phyloP scores from a whole-genome alignment of 805 yeast genomes.

The Pachysolen tannophilus region DNA sequence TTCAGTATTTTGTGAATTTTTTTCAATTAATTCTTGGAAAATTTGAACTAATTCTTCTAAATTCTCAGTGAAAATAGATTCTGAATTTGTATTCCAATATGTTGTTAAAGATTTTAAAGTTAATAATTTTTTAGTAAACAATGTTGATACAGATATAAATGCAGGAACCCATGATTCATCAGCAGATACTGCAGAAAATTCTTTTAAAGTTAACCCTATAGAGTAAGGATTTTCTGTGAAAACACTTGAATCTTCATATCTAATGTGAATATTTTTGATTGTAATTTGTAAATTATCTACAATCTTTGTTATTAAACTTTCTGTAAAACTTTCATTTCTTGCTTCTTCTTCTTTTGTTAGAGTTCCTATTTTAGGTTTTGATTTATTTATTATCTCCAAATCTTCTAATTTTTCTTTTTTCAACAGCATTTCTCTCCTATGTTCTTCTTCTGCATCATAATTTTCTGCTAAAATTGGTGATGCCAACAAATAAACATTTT shows the following conservation, averaged over 20 bases:
- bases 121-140: slow-evolving; percentile 66
- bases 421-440: slow-evolving; percentile 50
- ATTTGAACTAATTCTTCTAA: slow-evolving; percentile 38
- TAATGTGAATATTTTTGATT: slow-evolving; percentile 80
- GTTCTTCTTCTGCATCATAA: slow-evolving; percentile 48
- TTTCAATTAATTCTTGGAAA: slow-evolving; percentile 38
- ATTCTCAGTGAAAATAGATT: slow-evolving; percentile 38
- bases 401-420: slow-evolving; percentile 60
- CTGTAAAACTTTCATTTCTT: slow-evolving; percentile 76
- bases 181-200: slow-evolving; percentile 86
- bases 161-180: slow-evolving; percentile 80
- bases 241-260: slow-evolving; percentile 77
- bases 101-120: slow-evolving; percentile 67
- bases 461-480: slow-evolving; percentile 59
- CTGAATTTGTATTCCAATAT: slow-evolving; percentile 74
- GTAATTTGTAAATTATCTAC: slow-evolving; percentile 90
- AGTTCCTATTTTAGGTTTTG: slow-evolving; percentile 21
- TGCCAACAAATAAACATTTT: slow-evolving; percentile 80
- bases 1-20: slow-evolving; percentile 17
- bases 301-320: slow-evolving; percentile 78
- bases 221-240: slow-evolving; percentile 74
- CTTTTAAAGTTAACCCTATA: slow-evolving; percentile 74
- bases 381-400: slow-evolving; percentile 55
- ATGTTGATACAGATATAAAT: slow-evolving; percentile 65
- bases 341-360: slow-evolving; percentile 29